Evolutionary conservation across 1,284 basidiomycete species (phyloP).

Genomic region (Cronartium ribicola): DNA sequence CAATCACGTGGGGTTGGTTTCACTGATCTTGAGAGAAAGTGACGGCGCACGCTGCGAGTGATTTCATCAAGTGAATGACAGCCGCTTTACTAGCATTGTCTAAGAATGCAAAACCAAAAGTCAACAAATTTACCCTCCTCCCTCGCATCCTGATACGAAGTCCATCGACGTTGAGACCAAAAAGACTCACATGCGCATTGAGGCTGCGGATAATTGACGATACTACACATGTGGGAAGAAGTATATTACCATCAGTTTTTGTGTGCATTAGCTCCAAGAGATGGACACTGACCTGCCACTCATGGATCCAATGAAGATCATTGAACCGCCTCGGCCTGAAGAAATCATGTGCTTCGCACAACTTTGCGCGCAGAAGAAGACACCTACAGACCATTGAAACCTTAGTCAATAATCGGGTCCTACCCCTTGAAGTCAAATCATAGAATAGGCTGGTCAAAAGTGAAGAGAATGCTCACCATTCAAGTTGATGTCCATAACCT

Average conservation of each 20-base stretch:
- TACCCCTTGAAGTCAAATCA: not conserved
- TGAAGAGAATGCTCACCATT: constrained; percentile 6
- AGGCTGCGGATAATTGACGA: constrained; percentile 38
- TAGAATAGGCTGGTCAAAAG: not conserved
- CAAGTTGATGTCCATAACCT: constrained; percentile 40
- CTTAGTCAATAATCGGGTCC: not conserved
- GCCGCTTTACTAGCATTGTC: constrained; percentile 41
- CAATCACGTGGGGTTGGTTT: not conserved
- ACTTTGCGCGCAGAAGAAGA: constrained; percentile 40
- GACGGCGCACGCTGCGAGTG: constrained; percentile 27
- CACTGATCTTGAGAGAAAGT: not conserved
- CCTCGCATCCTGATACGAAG: not conserved
- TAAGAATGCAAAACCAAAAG: not conserved
- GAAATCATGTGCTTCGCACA: constrained; percentile 41
- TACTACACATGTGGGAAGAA: not conserved
- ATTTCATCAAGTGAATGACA: constrained; percentile 41
- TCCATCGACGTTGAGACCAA: not conserved
- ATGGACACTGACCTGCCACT: constrained; percentile 24
- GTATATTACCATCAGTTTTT: not conserved
- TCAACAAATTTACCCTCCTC: not conserved
- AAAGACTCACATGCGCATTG: constrained; percentile 34
- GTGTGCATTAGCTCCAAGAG: not conserved
- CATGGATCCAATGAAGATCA: constrained; percentile 41
- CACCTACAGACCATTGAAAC: not conserved
- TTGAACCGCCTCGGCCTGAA: constrained; percentile 38